Evolutionary conservation across 192 early-diverging fungal species (phyloP).

Genomic region (Lunasporangiospora selenospora): DNA sequence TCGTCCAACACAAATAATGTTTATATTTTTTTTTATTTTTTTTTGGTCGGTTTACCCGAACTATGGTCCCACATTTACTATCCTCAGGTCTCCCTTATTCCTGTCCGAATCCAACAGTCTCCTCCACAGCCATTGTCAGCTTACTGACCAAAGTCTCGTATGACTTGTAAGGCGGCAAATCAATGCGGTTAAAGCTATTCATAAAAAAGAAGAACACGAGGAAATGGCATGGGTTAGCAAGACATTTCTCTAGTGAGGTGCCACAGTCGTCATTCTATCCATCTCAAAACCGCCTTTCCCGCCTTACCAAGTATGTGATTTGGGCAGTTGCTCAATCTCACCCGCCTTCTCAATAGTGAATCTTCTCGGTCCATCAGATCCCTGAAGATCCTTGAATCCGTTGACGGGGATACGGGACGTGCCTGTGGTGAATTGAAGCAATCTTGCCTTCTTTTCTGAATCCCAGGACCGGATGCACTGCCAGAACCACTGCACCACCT

Average conservation of each 20-base stretch:
- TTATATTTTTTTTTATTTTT: too few species aligned
- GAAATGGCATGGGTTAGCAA: neutral
- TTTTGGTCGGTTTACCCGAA: too few species aligned
- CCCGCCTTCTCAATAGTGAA: conserved; percentile 97
- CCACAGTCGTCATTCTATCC: neutral
- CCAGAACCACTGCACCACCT: conserved; percentile 98
- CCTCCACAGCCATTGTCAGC: conserved; percentile 93
- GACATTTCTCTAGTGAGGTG: neutral
- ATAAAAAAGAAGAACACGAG: neutral
- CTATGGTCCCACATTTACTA: too few species aligned
- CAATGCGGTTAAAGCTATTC: conserved; percentile 92
- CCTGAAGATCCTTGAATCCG: conserved; percentile 98
- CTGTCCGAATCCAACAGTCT: conserved; percentile 94
- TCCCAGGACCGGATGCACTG: conserved; percentile 89
- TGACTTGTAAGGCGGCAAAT: conserved; percentile 90
- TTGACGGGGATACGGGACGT: conserved; percentile 98
- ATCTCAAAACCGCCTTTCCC: neutral
- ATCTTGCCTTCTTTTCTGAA: conserved; percentile 90
- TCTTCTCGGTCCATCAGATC: conserved; percentile 92
- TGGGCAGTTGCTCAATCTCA: conserved; percentile 84
- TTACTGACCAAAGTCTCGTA: conserved; percentile 77
- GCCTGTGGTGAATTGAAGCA: conserved; percentile 98
- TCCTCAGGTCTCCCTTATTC: conserved; percentile 65
- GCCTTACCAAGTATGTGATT: conserved; percentile 90
- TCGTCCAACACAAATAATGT: too few species aligned